A percentile compares a stretch with the other conserved stretches of the same genome.
Evolutionary conservation across 2,329 filamentous ascomycete genomes (phyloP).

Genomic region (Botrytis fabae): DNA sequence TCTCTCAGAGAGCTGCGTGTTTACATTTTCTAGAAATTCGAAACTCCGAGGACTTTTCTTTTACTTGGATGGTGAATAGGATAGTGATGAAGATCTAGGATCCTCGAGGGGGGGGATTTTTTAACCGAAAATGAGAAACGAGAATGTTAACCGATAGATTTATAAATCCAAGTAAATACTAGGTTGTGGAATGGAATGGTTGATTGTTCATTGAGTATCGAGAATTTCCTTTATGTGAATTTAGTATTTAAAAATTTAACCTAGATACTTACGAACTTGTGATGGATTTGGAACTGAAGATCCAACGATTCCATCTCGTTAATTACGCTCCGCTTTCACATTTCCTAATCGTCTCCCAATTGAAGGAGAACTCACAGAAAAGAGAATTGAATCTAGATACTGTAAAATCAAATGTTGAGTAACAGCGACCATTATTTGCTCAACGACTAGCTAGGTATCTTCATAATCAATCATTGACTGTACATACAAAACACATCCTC

Average conservation of each 20-base stretch:
- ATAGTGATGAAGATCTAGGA: too few species aligned
- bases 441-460: background rate
- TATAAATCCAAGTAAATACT: too few species aligned
- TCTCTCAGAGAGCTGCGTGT: background rate
- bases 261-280: too few species aligned
- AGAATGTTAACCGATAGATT: background rate
- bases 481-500: background rate
- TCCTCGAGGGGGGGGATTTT: too few species aligned
- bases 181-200: too few species aligned
- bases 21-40: background rate
- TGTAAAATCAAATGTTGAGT: background rate
- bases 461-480: background rate
- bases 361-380: background rate
- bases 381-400: background rate
- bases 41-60: rapidly evolving
- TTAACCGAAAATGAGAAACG: background rate
- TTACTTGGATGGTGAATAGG: too few species aligned
- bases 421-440: background rate
- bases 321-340: background rate
- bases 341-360: background rate
- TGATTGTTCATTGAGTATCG: too few species aligned
- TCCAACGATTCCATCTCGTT: background rate
- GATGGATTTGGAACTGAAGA: too few species aligned
- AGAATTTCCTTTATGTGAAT: too few species aligned
- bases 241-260: too few species aligned